These are phyloP conservation scores for Maudiozyma bulderi DNA, from an alignment of 805 yeast genomes.

Conservation along the genomic window DNA sequence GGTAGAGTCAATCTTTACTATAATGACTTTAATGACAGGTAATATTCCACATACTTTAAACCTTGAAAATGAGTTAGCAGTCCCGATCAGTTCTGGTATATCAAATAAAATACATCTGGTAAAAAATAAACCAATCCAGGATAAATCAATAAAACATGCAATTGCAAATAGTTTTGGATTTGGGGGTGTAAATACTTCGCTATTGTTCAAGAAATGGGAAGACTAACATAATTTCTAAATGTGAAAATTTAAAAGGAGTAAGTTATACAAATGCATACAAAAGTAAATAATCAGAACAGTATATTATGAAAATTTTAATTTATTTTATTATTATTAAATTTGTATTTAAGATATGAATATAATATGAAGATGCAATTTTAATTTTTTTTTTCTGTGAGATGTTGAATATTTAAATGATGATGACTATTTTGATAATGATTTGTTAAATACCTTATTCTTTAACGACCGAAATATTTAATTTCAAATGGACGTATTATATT, in stretches of 20 bases:
- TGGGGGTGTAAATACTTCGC: slow-evolving; percentile 88
- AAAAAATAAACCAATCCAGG: slow-evolving; percentile 35
- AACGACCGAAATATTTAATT: slow-evolving; percentile 46
- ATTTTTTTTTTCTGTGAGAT: not conserved
- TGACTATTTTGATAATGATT: not conserved
- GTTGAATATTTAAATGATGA: too few species aligned
- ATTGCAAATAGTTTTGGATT: slow-evolving; percentile 90
- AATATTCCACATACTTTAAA: slow-evolving; percentile 76
- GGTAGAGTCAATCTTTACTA: slow-evolving; percentile 76
- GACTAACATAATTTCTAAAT: not conserved
- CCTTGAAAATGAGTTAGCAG: slow-evolving; percentile 30
- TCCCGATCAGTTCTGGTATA: not conserved
- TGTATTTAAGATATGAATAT: not conserved
- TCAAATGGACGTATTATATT: slow-evolving; percentile 54
- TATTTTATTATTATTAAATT: not conserved
- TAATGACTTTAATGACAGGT: slow-evolving; percentile 49
- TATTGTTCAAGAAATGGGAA: slow-evolving; percentile 39
- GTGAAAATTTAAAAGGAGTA: too few species aligned
- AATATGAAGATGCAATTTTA: not conserved
- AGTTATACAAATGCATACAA: too few species aligned
- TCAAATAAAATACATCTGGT: slow-evolving; percentile 33
- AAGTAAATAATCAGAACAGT: not conserved
- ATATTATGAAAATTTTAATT: not conserved
- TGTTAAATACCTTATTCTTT: not conserved
- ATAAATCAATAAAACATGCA: slow-evolving; percentile 43